Evolutionary conservation across 2,329 filamentous ascomycete species (phyloP).

Genomic region (Phyllosticta capitalensis): DNA sequence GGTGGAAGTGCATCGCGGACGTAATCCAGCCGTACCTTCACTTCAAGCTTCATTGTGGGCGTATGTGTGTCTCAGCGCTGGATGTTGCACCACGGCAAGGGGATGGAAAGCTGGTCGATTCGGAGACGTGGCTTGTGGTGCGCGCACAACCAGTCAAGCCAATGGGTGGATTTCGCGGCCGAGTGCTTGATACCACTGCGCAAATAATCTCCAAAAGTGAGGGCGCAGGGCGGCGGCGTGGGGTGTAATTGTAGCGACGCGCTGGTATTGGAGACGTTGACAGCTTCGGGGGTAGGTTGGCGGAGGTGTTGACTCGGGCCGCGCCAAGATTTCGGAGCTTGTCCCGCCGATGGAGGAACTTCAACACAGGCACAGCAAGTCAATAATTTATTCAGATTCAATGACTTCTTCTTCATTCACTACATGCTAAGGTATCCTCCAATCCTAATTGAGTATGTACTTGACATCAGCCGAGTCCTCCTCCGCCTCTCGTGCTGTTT

Average conservation of each 20-base stretch:
- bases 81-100: conserved; percentile 17
- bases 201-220: background rate
- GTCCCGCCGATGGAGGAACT: background rate
- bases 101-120: conserved; percentile 19
- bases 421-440: background rate
- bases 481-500: background rate
- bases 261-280: background rate
- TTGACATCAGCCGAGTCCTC: background rate
- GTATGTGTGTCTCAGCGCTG: conserved; percentile 12
- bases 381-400: background rate
- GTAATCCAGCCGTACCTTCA: conserved; percentile 32
- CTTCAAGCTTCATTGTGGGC: conserved; percentile 35
- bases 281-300: background rate
- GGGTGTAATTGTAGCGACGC: conserved; percentile 1
- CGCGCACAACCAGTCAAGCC: conserved; percentile 22
- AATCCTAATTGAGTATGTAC: background rate
- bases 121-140: conserved; percentile 29
- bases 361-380: background rate
- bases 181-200: background rate
- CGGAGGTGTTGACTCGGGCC: background rate
- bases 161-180: background rate
- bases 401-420: background rate
- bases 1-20: background rate
- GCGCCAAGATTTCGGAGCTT: background rate
- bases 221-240: background rate